These are phyloP conservation scores for Pharnaceum exiguum DNA, from an alignment of 148 eudicot genomes.

Conservation along the genomic window DNA sequence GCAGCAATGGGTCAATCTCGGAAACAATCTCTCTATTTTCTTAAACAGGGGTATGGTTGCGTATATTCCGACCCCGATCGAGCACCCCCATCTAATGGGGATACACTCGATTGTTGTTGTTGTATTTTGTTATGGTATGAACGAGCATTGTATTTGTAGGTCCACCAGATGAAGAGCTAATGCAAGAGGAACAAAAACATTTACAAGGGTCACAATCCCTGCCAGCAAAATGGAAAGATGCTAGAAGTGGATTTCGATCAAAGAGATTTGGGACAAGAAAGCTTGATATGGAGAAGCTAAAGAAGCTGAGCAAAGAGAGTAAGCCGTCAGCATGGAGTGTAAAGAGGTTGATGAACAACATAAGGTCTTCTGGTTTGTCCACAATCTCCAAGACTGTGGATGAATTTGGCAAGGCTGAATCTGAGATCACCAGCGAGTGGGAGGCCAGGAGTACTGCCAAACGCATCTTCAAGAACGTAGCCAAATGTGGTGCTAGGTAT, in stretches of 20 bases:
- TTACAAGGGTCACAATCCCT: conserved; percentile 34
- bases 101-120: too few species aligned
- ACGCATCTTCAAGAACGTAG: conserved; percentile 56
- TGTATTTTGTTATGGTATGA: too few species aligned
- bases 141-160: too few species aligned
- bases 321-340: conserved; percentile 51
- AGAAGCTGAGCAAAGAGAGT: conserved; percentile 40
- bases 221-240: conserved; percentile 36
- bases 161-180: conserved; percentile 44
- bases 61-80: too few species aligned
- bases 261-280: conserved; percentile 41
- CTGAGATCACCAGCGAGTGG: conserved; percentile 70
- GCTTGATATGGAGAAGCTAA: conserved; percentile 52
- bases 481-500: conserved; percentile 61
- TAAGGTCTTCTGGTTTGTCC: conserved; percentile 48
- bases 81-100: too few species aligned
- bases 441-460: conserved; percentile 53
- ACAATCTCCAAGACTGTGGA: conserved; percentile 57
- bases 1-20: too few species aligned
- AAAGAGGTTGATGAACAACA: conserved; percentile 48
- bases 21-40: too few species aligned
- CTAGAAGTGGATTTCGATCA: conserved; percentile 22
- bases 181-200: conserved; percentile 23
- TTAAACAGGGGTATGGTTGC: too few species aligned
- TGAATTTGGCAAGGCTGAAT: conserved; percentile 44